A percentile compares a stretch with the other conserved stretches of the same genome.
Evolutionary conservation across 2,329 filamentous ascomycete species (phyloP).

Genomic region (Fusarium sp.): DNA sequence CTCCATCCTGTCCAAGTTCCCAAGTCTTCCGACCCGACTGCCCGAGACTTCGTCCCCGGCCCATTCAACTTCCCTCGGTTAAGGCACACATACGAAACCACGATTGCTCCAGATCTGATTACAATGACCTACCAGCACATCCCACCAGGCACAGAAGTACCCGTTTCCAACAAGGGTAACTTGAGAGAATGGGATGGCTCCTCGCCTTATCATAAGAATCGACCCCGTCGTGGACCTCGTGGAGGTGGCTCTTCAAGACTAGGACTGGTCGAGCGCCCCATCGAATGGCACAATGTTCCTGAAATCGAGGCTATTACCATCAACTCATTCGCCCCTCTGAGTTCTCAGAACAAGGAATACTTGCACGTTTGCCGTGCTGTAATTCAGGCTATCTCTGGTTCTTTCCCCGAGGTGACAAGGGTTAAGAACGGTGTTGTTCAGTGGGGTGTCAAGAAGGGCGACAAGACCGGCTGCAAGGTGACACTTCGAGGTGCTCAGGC

Average conservation of each 20-base stretch:
- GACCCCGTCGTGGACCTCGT: constrained; percentile 84
- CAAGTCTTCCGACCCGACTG: constrained; percentile 84
- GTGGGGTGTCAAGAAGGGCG: constrained; percentile 79
- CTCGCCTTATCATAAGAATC: constrained; percentile 94
- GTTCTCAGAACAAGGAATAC: constrained; percentile 76
- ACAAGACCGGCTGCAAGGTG: constrained; percentile 79
- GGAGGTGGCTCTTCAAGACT: constrained; percentile 74
- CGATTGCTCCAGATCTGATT: constrained; percentile 87
- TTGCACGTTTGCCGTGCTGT: constrained; percentile 87
- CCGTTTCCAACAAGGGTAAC: constrained; percentile 66
- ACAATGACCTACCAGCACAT: constrained; percentile 88
- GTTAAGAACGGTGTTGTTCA: constrained; percentile 76
- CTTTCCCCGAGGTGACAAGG: constrained; percentile 75
- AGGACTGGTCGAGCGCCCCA: constrained; percentile 75
- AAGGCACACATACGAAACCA: constrained; percentile 89
- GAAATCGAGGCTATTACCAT: constrained; percentile 83
- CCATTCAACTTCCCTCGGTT: constrained; percentile 90
- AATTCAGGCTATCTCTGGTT: constrained; percentile 85
- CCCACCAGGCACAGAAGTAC: constrained; percentile 75
- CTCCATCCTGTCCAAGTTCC: constrained; percentile 93
- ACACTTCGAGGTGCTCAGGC: constrained; percentile 83
- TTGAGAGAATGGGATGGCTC: constrained; percentile 88
- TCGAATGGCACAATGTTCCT: constrained; percentile 87
- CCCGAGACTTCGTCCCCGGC: constrained; percentile 88
- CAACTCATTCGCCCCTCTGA: constrained; percentile 77